phyloP scores from a whole-genome alignment of 805 yeast genomes.

The Candida xiaguanensis region DNA sequence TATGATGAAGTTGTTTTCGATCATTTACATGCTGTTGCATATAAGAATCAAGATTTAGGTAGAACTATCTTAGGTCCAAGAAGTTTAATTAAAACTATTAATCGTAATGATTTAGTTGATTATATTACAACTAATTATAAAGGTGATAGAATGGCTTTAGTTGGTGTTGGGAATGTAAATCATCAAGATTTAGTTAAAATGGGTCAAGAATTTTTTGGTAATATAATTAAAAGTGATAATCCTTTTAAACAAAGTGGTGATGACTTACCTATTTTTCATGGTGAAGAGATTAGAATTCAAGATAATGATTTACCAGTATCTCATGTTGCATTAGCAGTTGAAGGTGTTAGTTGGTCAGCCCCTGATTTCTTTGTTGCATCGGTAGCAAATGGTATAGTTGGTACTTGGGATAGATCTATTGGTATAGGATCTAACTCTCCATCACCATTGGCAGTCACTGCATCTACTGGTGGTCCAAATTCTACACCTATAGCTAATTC shows the following conservation, averaged over 20 bases:
- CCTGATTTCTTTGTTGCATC: conserved; percentile 93
- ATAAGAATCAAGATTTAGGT: conserved; percentile 87
- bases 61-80: conserved; percentile 95
- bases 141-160: conserved; percentile 97
- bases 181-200: conserved; percentile 77
- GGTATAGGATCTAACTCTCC: conserved; percentile 84
- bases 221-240: conserved; percentile 53
- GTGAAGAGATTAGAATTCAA: conserved; percentile 81
- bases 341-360: conserved; percentile 96
- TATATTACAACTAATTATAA: conserved; percentile 85
- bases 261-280: conserved; percentile 75
- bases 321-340: conserved; percentile 91
- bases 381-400: conserved; percentile 94
- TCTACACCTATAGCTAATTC: conserved; percentile 79
- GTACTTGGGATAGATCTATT: conserved; percentile 94
- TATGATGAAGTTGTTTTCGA: conserved; percentile 98
- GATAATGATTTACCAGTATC: conserved; percentile 84
- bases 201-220: conserved; percentile 77
- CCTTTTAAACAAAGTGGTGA: conserved; percentile 73
- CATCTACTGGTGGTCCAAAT: conserved; percentile 54
- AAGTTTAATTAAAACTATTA: conserved; percentile 77
- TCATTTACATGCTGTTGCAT: conserved; percentile 90
- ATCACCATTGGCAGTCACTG: conserved; percentile 73
- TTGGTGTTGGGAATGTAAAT: conserved; percentile 91
- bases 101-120: conserved; percentile 67